Conservation (phyloP, 163 green algal species). For the Scenedesmus sp. region DNA sequence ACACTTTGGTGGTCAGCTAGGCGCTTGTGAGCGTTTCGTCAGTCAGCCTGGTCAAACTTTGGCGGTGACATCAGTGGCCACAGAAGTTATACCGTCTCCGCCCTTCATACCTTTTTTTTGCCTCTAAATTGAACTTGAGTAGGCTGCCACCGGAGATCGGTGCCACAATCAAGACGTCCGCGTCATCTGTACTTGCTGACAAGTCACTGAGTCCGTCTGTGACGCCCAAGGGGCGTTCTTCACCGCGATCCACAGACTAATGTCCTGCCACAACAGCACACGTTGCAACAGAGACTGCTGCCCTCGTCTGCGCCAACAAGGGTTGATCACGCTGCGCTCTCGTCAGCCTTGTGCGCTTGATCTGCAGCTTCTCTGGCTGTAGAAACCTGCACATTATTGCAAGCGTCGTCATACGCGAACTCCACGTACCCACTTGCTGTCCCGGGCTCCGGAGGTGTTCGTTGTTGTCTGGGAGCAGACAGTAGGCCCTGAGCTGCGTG, state of each 20-base stretch:
- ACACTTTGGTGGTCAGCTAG: background rate
- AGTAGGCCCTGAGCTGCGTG: background rate
- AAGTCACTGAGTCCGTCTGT: background rate
- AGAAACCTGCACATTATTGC: background rate
- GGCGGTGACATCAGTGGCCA: background rate
- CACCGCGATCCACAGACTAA: background rate
- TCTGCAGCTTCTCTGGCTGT: background rate
- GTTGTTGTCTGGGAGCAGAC: background rate
- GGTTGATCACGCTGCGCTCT: background rate
- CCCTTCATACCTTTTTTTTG: background rate
- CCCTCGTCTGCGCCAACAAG: background rate
- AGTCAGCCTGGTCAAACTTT: background rate
- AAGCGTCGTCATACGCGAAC: background rate
- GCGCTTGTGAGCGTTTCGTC: background rate
- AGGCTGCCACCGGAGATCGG: background rate
- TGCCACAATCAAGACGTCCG: background rate
- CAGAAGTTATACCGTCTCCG: background rate
- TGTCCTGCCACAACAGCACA: no score
- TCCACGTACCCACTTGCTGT: background rate
- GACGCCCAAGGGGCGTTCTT: background rate
- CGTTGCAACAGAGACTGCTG: background rate
- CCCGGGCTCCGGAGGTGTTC: background rate
- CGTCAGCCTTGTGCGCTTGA: background rate
- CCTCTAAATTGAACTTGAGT: background rate
- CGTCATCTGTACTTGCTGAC: constrained; percentile 8